phyloP scores from a whole-genome alignment of 768 basidiomycete species.

The Hygrocybe punicea region DNA sequence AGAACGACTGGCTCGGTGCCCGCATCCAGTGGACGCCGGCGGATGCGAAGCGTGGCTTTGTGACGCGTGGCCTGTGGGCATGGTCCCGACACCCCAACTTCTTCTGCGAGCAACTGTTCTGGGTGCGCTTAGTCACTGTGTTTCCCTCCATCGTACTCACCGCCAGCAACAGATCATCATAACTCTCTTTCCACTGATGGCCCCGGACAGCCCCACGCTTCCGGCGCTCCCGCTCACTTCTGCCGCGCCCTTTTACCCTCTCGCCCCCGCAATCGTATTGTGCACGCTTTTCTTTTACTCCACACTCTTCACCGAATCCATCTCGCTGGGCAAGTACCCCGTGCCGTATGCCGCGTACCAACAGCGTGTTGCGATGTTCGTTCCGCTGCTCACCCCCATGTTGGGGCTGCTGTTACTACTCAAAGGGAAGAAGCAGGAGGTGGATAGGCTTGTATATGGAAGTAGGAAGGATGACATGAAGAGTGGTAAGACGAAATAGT shows the following conservation, averaged over 20 bases:
- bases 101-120: slow-evolving; percentile 84
- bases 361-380: slow-evolving; percentile 78
- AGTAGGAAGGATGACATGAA: slow-evolving; percentile 35
- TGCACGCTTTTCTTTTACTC: slow-evolving; percentile 74
- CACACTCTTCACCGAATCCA: slow-evolving; percentile 76
- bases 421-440: slow-evolving; percentile 19
- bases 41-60: slow-evolving; percentile 76
- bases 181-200: slow-evolving; percentile 61
- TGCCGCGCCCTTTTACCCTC: slow-evolving; percentile 12
- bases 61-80: slow-evolving; percentile 80
- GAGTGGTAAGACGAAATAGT: background rate
- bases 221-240: slow-evolving; percentile 11
- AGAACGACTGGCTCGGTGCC: slow-evolving; percentile 61
- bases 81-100: slow-evolving; percentile 93
- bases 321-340: slow-evolving; percentile 73
- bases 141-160: slow-evolving; percentile 1
- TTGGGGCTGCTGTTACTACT: slow-evolving; percentile 24
- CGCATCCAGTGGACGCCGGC: slow-evolving; percentile 62
- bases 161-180: slow-evolving; percentile 26
- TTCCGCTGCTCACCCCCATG: slow-evolving; percentile 23
- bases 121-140: slow-evolving; percentile 44
- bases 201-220: slow-evolving; percentile 33
- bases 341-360: slow-evolving; percentile 68
- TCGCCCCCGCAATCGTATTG: slow-evolving; percentile 59
- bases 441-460: slow-evolving; percentile 44